Conservation (phyloP, 140 eudicot genomes). For the Oenanthe javanica region DNA sequence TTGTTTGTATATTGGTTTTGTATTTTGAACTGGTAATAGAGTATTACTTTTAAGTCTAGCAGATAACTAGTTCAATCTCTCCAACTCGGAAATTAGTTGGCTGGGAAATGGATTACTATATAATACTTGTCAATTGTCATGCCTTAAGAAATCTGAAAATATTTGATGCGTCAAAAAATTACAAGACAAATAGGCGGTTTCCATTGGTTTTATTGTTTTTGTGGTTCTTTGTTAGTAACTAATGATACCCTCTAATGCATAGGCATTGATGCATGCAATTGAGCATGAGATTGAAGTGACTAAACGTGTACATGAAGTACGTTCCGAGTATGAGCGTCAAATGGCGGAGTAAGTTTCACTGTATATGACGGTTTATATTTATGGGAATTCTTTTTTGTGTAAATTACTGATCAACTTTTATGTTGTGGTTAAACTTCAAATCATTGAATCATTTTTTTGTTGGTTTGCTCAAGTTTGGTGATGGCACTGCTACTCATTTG, state of each 20-base stretch:
- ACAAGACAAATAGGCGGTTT: not conserved
- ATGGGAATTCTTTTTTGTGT: not conserved
- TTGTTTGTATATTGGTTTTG: not conserved
- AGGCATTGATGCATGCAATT: slow-evolving; percentile 88
- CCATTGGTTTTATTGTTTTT: not conserved
- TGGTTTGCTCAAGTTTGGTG: not conserved
- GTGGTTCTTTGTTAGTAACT: not conserved
- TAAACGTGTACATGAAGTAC: slow-evolving; percentile 88
- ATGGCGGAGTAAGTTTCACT: no score
- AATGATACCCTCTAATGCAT: slow-evolving; percentile 3
- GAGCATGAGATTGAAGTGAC: slow-evolving; percentile 94
- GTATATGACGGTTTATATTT: not conserved
- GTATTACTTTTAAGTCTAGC: not conserved
- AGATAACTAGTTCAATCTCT: not conserved
- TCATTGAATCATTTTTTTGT: not conserved
- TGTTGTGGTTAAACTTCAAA: not conserved
- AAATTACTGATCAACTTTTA: not conserved
- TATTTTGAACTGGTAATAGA: not conserved
- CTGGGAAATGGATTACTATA: not conserved
- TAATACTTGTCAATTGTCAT: not conserved
- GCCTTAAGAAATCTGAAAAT: not conserved
- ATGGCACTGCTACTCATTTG: not conserved
- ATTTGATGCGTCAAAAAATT: not conserved
- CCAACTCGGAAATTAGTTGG: not conserved
- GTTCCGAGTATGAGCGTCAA: slow-evolving; percentile 84